Evolutionary conservation across 2,329 filamentous ascomycete species (phyloP).

Genomic region (Venturia oleaginea): DNA sequence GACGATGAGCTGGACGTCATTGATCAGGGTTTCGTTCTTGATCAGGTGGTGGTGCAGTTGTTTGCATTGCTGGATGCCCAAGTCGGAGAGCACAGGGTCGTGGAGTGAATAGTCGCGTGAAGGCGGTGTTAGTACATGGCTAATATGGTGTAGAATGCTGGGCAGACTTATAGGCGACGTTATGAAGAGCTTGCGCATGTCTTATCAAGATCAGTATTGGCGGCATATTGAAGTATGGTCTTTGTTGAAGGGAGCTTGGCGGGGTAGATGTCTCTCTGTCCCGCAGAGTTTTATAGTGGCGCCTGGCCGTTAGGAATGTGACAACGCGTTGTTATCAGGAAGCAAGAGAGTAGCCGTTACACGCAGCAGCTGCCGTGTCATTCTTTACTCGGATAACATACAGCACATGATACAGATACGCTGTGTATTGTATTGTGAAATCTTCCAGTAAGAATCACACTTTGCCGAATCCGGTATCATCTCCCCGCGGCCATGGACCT

Average conservation of each 20-base stretch:
- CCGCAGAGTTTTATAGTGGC: neutral
- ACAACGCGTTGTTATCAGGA: no score
- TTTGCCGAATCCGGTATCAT: no score
- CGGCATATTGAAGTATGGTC: conserved; percentile 24
- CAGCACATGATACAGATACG: no score
- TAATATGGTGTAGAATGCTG: neutral
- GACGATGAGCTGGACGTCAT: conserved; percentile 46
- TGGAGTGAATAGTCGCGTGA: conserved; percentile 30
- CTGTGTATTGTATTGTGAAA: no score
- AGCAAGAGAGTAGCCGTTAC: no score
- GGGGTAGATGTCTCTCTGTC: neutral
- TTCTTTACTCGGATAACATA: no score
- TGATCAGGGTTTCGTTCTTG: conserved; percentile 26
- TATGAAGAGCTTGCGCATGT: conserved; percentile 38
- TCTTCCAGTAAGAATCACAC: no score
- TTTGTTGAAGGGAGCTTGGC: no score
- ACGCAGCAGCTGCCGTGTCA: no score
- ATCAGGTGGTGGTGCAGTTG: conserved; percentile 31
- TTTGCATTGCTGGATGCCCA: conserved; percentile 33
- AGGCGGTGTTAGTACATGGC: neutral
- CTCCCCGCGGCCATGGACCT: no score
- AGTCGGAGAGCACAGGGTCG: conserved; percentile 34
- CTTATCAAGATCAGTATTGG: conserved; percentile 38
- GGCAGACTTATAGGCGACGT: conserved; percentile 26
- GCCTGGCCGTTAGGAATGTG: neutral